phyloP scores from a whole-genome alignment of 2,329 filamentous ascomycete genomes.

The Dothidotthia symphoricarpi region DNA sequence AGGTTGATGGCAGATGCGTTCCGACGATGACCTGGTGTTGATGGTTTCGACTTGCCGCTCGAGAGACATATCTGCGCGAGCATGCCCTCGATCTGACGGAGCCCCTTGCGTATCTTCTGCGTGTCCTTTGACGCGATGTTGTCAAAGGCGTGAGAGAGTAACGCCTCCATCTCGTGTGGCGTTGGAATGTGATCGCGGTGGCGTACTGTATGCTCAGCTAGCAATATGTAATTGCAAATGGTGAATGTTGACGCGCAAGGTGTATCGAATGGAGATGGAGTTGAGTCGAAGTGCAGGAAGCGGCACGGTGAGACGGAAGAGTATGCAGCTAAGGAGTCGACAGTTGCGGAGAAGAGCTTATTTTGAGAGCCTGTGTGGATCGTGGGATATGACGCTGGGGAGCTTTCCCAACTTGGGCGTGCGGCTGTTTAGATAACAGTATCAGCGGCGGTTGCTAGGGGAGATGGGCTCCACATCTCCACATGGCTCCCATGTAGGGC shows the following conservation, averaged over 20 bases:
- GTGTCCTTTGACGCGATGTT: slow-evolving; percentile 92
- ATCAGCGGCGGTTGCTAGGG: slow-evolving; percentile 14
- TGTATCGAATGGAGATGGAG: background rate
- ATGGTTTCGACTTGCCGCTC: slow-evolving; percentile 32
- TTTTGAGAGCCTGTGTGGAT: slow-evolving; percentile 28
- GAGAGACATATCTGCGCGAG: slow-evolving; percentile 92
- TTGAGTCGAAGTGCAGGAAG: slow-evolving; percentile 1
- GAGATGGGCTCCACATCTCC: too few relatives aligned
- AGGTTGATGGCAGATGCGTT: slow-evolving; percentile 40
- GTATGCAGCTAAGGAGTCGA: slow-evolving; percentile 12
- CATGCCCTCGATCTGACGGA: slow-evolving; percentile 90
- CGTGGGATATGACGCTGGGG: slow-evolving; percentile 16
- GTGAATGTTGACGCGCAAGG: background rate
- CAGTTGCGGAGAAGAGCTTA: slow-evolving; percentile 27
- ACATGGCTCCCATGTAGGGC: too few relatives aligned
- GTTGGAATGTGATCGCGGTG: slow-evolving; percentile 4
- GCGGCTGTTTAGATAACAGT: slow-evolving; percentile 13
- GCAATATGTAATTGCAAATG: slow-evolving; percentile 6
- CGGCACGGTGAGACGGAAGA: slow-evolving; percentile 3
- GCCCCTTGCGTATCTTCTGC: slow-evolving; percentile 85
- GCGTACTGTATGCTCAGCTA: slow-evolving; percentile 8
- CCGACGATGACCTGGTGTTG: slow-evolving; percentile 36
- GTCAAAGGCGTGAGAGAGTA: slow-evolving; percentile 91
- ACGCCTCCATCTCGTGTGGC: slow-evolving; percentile 69
- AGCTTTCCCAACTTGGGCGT: background rate